Evolutionary conservation across 2,329 filamentous ascomycete species (phyloP).

Genomic region (Ophiosphaerella korrae): DNA sequence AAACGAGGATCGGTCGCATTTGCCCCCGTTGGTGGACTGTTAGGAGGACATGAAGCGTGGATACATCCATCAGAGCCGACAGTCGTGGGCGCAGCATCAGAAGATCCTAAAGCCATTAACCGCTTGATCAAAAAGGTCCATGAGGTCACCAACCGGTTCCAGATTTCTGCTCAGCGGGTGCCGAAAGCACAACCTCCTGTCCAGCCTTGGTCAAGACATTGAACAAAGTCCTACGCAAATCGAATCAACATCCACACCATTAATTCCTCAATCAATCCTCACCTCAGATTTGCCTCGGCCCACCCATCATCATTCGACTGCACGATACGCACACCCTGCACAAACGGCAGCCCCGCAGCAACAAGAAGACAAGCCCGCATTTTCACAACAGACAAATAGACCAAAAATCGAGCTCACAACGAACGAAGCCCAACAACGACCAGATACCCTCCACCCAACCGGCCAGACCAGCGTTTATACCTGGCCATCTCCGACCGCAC

Average conservation of each 20-base stretch:
- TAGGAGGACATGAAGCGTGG: constrained; percentile 64
- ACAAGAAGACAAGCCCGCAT: constrained; percentile 37
- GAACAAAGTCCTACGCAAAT: constrained; percentile 56
- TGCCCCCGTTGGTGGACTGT: constrained; percentile 61
- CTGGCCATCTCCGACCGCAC: too few relatives aligned
- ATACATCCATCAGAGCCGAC: constrained; percentile 60
- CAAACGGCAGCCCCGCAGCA: constrained; percentile 30
- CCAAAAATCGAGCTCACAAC: not conserved
- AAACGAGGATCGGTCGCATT: constrained; percentile 64
- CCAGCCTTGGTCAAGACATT: constrained; percentile 60
- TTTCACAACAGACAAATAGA: constrained; percentile 36
- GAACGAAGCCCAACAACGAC: not conserved
- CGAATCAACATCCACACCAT: not conserved
- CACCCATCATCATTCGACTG: constrained; percentile 76
- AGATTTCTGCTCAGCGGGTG: constrained; percentile 69
- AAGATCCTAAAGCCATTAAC: constrained; percentile 55
- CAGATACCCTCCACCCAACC: too few relatives aligned
- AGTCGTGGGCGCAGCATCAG: constrained; percentile 54
- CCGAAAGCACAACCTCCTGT: constrained; percentile 67
- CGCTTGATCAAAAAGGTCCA: not conserved
- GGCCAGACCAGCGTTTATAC: too few relatives aligned
- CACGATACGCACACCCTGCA: constrained; percentile 48
- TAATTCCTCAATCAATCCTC: not conserved
- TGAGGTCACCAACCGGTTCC: constrained; percentile 56
- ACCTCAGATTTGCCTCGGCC: constrained; percentile 68